Conservation (phyloP, 495 filamentous ascomycete species). For the Neurospora africana region DNA sequence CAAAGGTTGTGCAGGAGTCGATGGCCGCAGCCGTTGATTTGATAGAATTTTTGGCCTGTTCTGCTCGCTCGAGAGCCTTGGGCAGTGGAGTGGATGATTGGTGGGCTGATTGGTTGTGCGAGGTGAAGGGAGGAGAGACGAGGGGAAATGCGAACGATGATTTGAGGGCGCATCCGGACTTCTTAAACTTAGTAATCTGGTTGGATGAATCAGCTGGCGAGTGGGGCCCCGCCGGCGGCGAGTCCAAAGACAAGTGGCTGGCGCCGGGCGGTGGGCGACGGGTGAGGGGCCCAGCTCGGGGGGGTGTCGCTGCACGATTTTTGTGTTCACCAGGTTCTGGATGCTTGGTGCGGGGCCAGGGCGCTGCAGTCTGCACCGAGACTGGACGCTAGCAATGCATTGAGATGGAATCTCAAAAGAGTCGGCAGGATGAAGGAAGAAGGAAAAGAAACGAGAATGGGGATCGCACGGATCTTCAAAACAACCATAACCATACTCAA, state of each 20-base stretch:
- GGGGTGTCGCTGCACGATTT: conserved; percentile 14
- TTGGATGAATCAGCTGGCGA: conserved; percentile 32
- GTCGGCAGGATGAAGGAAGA: neutral
- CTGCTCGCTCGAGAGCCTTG: conserved; percentile 13
- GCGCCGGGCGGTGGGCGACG: neutral
- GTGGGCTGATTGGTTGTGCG: conserved; percentile 33
- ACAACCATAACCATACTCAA: neutral
- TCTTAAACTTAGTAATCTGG: conserved; percentile 30
- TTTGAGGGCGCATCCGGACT: conserved; percentile 29
- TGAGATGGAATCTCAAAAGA: neutral
- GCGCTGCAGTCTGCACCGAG: neutral
- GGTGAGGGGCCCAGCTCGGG: conserved; percentile 14
- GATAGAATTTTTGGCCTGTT: conserved; percentile 21
- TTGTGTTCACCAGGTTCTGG: neutral
- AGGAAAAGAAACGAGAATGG: neutral
- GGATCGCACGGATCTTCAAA: neutral
- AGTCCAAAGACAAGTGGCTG: conserved; percentile 14
- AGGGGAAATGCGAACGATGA: conserved; percentile 27
- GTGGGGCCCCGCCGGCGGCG: conserved; percentile 15
- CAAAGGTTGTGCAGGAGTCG: conserved; percentile 11
- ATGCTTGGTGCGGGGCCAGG: conserved; percentile 4
- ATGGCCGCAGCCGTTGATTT: conserved; percentile 25
- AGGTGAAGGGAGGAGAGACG: conserved; percentile 31
- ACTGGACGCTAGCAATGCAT: neutral
- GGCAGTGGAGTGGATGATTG: conserved; percentile 23